These are phyloP conservation scores for Rhipidocladum racemiflorum DNA, from an alignment of 176 grass and related monocot genomes.

Conservation along the genomic window DNA sequence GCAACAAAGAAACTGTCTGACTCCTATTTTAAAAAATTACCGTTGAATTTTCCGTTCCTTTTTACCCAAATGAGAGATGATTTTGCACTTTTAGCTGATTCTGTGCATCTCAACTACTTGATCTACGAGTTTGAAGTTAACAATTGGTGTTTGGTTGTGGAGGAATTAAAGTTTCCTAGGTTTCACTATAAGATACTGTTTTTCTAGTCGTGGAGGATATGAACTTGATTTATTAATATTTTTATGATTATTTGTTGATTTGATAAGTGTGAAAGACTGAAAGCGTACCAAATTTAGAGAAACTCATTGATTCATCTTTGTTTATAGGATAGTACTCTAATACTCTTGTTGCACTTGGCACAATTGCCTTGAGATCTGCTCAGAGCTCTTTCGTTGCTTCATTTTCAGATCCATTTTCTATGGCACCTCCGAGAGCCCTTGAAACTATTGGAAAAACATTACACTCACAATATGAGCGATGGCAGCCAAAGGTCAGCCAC, in stretches of 20 bases:
- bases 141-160: not conserved
- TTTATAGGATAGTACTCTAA: not conserved
- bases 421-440: constrained; percentile 95
- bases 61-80: not conserved
- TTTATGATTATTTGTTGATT: constrained; percentile 23
- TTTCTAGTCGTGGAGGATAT: not conserved
- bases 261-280: not conserved
- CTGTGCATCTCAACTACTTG: not conserved
- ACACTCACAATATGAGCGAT: constrained; percentile 88
- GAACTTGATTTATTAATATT: constrained; percentile 25
- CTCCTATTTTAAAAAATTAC: not conserved
- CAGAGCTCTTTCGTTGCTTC: constrained; percentile 25
- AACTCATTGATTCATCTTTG: not conserved
- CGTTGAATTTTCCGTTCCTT: not conserved
- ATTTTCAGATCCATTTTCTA: constrained; percentile 83
- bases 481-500: constrained; percentile 79
- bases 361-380: constrained; percentile 16
- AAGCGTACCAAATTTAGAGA: not conserved
- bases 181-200: not conserved
- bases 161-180: not conserved
- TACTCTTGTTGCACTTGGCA: not conserved
- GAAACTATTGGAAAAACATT: constrained; percentile 96
- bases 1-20: not conserved
- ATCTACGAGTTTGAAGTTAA: not conserved
- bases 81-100: not conserved